A percentile compares a stretch with the other conserved stretches of the same genome.
Evolutionary conservation across 2,329 filamentous ascomycete species (phyloP).

Genomic region (Proliferodiscus dingleyae): DNA sequence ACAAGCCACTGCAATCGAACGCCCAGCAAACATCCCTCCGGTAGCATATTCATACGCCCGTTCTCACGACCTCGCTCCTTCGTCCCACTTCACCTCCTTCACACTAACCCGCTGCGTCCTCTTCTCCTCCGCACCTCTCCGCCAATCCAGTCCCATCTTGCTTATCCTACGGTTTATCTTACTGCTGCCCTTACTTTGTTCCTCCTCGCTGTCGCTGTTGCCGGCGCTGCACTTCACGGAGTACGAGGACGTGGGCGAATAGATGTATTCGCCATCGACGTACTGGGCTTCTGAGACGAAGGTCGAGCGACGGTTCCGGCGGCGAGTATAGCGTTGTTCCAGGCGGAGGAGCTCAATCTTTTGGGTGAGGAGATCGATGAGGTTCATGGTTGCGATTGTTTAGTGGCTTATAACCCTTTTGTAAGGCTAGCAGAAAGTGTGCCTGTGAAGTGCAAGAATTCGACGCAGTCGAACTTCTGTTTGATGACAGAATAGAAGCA

Average conservation of each 20-base stretch:
- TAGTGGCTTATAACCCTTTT: background rate
- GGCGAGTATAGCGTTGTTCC: conserved; percentile 89
- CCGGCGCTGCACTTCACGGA: conserved; percentile 34
- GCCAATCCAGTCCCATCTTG: conserved; percentile 26
- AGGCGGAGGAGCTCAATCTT: conserved; percentile 89
- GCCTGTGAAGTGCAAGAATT: too few species aligned
- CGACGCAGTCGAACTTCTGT: too few species aligned
- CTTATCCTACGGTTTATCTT: conserved; percentile 21
- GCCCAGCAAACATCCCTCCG: background rate
- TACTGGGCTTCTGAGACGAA: conserved; percentile 88
- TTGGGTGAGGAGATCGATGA: conserved; percentile 57
- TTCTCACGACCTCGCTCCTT: background rate
- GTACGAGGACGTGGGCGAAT: conserved; percentile 46
- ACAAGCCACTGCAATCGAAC: too few species aligned
- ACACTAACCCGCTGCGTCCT: conserved; percentile 17
- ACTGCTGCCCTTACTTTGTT: conserved; percentile 15
- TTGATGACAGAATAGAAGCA: too few species aligned
- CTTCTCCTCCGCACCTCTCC: conserved; percentile 17
- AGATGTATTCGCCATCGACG: conserved; percentile 93
- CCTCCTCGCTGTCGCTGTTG: conserved; percentile 19
- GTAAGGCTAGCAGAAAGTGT: background rate
- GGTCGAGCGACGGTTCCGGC: conserved; percentile 78
- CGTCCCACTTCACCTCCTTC: conserved; percentile 22
- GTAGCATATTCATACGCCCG: background rate
- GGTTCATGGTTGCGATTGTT: conserved; percentile 30